Evolutionary conservation across 2,329 filamentous ascomycete genomes (phyloP).

Genomic region (Aspergillus sp.): DNA sequence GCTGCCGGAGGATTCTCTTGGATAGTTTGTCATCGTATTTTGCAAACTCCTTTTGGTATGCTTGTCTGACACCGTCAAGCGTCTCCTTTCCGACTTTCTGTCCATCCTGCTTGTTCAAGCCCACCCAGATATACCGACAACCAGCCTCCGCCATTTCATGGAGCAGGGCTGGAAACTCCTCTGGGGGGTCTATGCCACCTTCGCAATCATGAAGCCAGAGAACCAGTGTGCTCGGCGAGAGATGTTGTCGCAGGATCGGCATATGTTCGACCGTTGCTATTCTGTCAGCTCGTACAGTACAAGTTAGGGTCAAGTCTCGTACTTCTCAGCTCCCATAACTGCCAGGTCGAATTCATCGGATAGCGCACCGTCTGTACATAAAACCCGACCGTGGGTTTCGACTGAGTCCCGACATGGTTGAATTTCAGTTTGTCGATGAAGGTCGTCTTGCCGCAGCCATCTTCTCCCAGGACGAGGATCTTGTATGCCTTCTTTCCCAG

Average conservation of each 20-base stretch:
- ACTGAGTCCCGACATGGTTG: background rate
- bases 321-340: background rate
- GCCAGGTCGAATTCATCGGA: background rate
- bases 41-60: background rate
- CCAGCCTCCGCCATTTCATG: background rate
- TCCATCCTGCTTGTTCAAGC: background rate
- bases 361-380: background rate
- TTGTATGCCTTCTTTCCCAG: background rate
- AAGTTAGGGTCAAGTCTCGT: background rate
- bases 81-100: background rate
- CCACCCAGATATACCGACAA: background rate
- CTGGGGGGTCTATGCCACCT: no score
- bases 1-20: background rate
- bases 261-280: background rate
- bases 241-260: background rate
- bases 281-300: background rate
- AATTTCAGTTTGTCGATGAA: background rate
- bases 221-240: background rate
- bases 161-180: background rate
- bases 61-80: background rate
- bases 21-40: background rate
- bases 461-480: background rate
- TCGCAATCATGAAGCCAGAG: conserved; percentile 1
- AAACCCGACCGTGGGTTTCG: background rate
- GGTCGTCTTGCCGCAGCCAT: background rate